phyloP scores from a whole-genome alignment of 345 rosid genomes.

The Citrus maxima region DNA sequence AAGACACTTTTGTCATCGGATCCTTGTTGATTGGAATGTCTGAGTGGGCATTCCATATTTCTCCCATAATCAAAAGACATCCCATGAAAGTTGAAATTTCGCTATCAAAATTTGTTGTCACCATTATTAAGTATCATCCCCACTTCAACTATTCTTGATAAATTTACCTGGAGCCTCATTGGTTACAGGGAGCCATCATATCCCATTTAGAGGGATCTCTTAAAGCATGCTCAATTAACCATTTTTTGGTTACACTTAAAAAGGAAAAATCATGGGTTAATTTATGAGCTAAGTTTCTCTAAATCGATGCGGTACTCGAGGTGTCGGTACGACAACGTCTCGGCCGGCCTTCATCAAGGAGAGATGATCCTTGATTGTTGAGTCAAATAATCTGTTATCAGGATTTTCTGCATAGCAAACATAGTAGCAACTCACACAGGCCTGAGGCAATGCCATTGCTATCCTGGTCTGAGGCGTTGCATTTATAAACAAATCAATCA shows the following conservation, averaged over 20 bases:
- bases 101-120: background rate
- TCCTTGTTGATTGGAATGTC: constrained; percentile 28
- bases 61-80: background rate
- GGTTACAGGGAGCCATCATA: background rate
- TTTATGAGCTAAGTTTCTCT: constrained; percentile 4
- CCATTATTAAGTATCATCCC: background rate
- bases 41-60: constrained; percentile 27
- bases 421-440: constrained; percentile 93
- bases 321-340: constrained; percentile 54
- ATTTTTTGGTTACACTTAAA: background rate
- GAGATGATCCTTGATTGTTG: constrained; percentile 56
- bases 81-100: constrained; percentile 13
- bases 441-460: constrained; percentile 95
- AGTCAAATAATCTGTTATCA: constrained; percentile 61
- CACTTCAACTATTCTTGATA: constrained; percentile 8
- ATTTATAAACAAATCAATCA: background rate
- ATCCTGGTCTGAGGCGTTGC: constrained; percentile 69
- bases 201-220: background rate
- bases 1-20: constrained; percentile 18
- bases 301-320: constrained; percentile 57
- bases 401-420: constrained; percentile 92
- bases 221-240: background rate
- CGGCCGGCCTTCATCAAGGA: constrained; percentile 44
- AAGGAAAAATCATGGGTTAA: background rate
- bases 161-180: background rate